Evolutionary conservation across 1,139 yeast species (phyloP), one percentile per base, ranked within the genome.

Genomic region (Yamadazyma trypodendri): DNA sequence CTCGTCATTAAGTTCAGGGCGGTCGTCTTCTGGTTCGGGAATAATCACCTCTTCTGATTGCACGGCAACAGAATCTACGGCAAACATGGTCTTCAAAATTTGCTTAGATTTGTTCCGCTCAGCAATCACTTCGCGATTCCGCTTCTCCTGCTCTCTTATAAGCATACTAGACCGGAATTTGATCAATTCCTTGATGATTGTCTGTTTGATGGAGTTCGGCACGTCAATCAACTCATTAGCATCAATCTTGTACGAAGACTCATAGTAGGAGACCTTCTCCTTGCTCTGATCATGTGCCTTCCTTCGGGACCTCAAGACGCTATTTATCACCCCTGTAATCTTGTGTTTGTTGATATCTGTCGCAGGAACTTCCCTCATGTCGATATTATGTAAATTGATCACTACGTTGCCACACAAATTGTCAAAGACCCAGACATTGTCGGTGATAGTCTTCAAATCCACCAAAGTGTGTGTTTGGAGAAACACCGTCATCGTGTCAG

Each of bases 91-190:
- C 48, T 75, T 71, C 42, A 83, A 56, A 35, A 77, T 74, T 31
- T 63, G 57, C 47, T 75, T 75, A 2, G 83, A 72, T 38, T 75
- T 71, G 32, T 60, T 63, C 37, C 79, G 64, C 48, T 82, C 90
- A 24, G 61, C 65, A 30, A 72, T 63, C 10, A 69, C 56, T 47
- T 79, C 82, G 40, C 67, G 66, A 36, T 70, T 72, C 31, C 83
- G 66, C 38, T 77, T 77, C 34, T 72, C 73, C 43, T 72, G 70
- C 46, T 84, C 90, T 24, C 77, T 62, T 25, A 71, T 72, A 38
- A 81, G 56, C 23, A 82, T 85, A 37, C 72, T 73, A 9, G 84
- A 68, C 49, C 92, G 62, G 53, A 84, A 84, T 45, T 73, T 76
- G 35, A 80, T 65, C 39, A 84, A 77, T 44, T 80, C 84, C 41